A percentile compares a stretch with the other conserved stretches of the same genome.
phyloP scores from a whole-genome alignment of 1,284 basidiomycete species.

The Hypsizygus ulmarius region DNA sequence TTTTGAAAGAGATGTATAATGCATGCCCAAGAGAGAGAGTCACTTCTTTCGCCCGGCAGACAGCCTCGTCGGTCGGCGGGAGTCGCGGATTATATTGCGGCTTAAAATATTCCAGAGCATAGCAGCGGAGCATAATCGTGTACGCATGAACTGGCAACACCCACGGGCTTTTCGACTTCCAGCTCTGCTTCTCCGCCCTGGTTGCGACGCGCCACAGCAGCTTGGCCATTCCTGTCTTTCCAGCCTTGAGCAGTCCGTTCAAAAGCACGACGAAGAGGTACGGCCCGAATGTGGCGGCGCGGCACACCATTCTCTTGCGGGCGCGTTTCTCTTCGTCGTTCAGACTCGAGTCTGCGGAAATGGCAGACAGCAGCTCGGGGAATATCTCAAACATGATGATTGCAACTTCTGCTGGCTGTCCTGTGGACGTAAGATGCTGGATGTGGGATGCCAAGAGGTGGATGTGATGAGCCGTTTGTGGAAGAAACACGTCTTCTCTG shows the following conservation, averaged over 20 bases:
- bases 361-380: constrained; percentile 46
- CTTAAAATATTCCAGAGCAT: constrained; percentile 44
- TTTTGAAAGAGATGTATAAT: constrained; percentile 1
- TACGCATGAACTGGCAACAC: constrained; percentile 63
- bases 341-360: constrained; percentile 4
- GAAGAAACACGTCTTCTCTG: neutral
- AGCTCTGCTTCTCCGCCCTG: constrained; percentile 53
- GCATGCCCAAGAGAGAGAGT: neutral
- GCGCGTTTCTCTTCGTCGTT: constrained; percentile 19
- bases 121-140: constrained; percentile 68
- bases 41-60: neutral
- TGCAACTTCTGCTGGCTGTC: constrained; percentile 42
- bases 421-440: constrained; percentile 48
- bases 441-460: constrained; percentile 55
- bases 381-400: constrained; percentile 49
- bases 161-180: constrained; percentile 49
- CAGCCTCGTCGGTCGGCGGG: neutral
- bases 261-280: constrained; percentile 56
- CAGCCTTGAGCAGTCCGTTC: constrained; percentile 57
- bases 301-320: constrained; percentile 34
- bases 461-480: constrained; percentile 29
- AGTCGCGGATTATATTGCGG: neutral
- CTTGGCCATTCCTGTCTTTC: constrained; percentile 55
- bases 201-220: constrained; percentile 61
- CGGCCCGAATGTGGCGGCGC: constrained; percentile 53